Evolutionary conservation across 1,139 yeast species (phyloP), one percentile per base, ranked within the genome.

Genomic region (Williopsis jadinii): DNA sequence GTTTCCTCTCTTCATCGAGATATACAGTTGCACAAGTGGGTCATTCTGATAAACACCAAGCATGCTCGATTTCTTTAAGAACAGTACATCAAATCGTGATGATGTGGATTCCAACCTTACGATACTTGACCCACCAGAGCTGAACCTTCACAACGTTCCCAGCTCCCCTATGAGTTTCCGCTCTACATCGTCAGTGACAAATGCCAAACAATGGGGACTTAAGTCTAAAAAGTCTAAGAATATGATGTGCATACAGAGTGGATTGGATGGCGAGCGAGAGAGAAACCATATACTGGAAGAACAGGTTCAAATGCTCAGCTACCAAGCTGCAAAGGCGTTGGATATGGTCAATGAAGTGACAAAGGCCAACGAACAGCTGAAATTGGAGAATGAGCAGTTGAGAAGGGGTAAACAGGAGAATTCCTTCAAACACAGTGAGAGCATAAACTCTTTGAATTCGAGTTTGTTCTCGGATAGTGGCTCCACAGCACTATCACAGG

Each of bases 341-440:
- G 59, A 55, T 35, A 41, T 42, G 33, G 40, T 63, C n/a, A 50
- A 59, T 9, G 62, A 59, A 32, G 47, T 59, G 13, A 49, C 56
- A 2, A 49, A 55, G 30, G 62, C 62, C 37, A 45, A 61, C 30
- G 60, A 60, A 15, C 32, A 37, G 6, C 36, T 60, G 37, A 53
- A 44, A 32, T 48, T 50, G 34, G 60, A 62, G 38, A 62, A 62
- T 39, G 59, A 59, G 28, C 44, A 46, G 30, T 13, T 41, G 14
- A 38, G 24, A 19, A 19, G 6, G 24, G 24, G 24, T 6, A 19
- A 19, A 19, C 24, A 19, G 24, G 24, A 19, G 24, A 19, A 19
- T 19, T 19, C 24, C 24, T 19, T 19, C 6, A 19, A 19, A 19
- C 24, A 19, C 6, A 19, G 24, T 19, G 24, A 19, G 6, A 19